Base-by-base conservation (phyloP, 352 stramenopile species). In the Globisporangium sylvaticum region DNA sequence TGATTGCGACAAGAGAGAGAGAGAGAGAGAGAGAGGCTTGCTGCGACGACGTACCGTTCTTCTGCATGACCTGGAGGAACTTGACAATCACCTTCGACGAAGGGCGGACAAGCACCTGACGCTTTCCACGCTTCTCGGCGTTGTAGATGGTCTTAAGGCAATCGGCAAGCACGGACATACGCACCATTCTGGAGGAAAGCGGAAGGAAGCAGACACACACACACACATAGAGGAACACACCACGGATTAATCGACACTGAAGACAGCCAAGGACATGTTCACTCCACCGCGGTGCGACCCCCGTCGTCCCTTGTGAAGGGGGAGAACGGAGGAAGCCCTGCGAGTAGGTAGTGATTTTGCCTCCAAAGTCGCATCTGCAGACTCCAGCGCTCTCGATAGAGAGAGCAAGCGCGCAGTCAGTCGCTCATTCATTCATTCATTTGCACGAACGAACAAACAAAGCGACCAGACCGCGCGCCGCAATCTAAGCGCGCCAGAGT, bases 141-240 rank as follows among this genome's bases (percentile, higher is more conserved):
- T 99, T 99, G 87, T 97, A 99, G 73, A 99, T 99, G 71, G 96
- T 99, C 90, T 99, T 99, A 65, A 99, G 96, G 83, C 95, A 98
- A 90, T 99, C 98, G 75, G 97, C 97, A 71, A 99, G 88, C 80
- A 99, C 97, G 79, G 89, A 98, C 97, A 99, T 99, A 83, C 97
- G 97, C 86, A 99, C 97, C 98, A 99, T 99, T 74, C 88, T 96
- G 73, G 58, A 31, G 63, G 25, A 67, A 59, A 37, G 31, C 6
- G 31, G 7, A 12, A 44, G 42, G 29, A 15, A 20, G 15, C 52
- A 55, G 1, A 55, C 29, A 50, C 31, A 57, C 42, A 71, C 12
- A 79, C 24, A 72, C 44, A 77, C 39, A 32, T 64, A 71, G 50
- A 60, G 9, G n/a, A 31, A 59, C 14, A 69, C 64, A 69, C 24